Conservation (phyloP, 2,329 filamentous ascomycete genomes). For the Blastomyces silverae region DNA sequence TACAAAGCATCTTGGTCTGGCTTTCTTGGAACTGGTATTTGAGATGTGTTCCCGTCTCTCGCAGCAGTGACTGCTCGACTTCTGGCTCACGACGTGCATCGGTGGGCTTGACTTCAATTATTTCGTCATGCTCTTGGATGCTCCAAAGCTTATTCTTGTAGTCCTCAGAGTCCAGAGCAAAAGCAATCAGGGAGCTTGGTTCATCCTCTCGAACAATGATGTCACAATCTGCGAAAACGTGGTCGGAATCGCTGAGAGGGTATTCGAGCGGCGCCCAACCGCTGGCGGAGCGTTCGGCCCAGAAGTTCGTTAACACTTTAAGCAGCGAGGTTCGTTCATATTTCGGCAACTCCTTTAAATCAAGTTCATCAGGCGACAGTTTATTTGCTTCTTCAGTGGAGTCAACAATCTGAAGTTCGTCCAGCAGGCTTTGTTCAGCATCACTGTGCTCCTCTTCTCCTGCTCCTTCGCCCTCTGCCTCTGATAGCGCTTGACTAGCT, state of each 20-base stretch:
- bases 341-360: conserved; percentile 71
- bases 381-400: conserved; percentile 46
- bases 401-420: conserved; percentile 56
- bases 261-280: conserved; percentile 92
- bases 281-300: conserved; percentile 94
- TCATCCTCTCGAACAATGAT: conserved; percentile 97
- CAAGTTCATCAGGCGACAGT: conserved; percentile 49
- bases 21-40: conserved; percentile 95
- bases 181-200: conserved; percentile 89
- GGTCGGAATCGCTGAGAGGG: conserved; percentile 77
- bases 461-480: conserved; percentile 63
- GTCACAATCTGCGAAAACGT: conserved; percentile 94
- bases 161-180: conserved; percentile 80
- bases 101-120: conserved; percentile 29
- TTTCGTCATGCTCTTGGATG: conserved; percentile 35
- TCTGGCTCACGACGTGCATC: conserved; percentile 54
- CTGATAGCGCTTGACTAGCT: conserved; percentile 49
- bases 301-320: conserved; percentile 95
- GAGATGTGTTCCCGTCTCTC: conserved; percentile 81
- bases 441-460: conserved; percentile 64
- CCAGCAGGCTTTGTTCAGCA: conserved; percentile 59
- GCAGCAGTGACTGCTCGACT: conserved; percentile 76
- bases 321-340: conserved; percentile 90
- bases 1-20: conserved; percentile 91
- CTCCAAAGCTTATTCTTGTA: conserved; percentile 69